Percentiles rank a stretch among this genome's conserved stretches.
These are phyloP conservation scores for Xylariaceae sp. DNA, from an alignment of 2,329 filamentous ascomycete species.

Conservation along the genomic window DNA sequence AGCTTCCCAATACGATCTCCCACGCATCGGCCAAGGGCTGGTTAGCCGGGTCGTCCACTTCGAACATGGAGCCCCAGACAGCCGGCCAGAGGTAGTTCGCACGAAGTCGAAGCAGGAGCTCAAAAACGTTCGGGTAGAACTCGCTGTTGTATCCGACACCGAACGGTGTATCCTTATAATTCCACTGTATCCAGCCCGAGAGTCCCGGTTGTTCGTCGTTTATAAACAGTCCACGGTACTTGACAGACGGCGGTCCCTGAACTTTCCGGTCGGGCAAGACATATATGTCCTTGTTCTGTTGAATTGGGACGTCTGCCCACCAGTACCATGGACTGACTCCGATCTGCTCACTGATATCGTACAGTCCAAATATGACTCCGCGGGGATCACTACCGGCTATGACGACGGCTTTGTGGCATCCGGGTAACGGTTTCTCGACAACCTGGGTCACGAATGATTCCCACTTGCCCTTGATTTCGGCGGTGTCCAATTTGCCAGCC, in stretches of 20 bases:
- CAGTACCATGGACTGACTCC: constrained; percentile 67
- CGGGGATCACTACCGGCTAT: constrained; percentile 59
- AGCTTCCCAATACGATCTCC: constrained; percentile 66
- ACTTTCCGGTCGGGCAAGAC: constrained; percentile 49
- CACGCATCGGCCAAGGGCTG: constrained; percentile 68
- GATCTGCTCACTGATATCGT: constrained; percentile 68
- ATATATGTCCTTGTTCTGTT: constrained; percentile 49
- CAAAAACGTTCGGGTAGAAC: constrained; percentile 66
- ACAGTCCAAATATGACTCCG: constrained; percentile 61
- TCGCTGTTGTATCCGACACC: constrained; percentile 49
- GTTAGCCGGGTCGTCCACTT: constrained; percentile 63
- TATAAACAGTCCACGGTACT: constrained; percentile 65
- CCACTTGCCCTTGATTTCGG: constrained; percentile 57
- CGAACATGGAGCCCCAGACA: constrained; percentile 66
- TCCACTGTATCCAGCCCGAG: constrained; percentile 56
- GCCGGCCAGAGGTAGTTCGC: constrained; percentile 75
- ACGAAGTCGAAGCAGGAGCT: constrained; percentile 61
- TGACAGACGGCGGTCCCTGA: constrained; percentile 56
- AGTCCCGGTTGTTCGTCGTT: constrained; percentile 65
- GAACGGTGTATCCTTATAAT: constrained; percentile 40
- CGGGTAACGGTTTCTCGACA: constrained; percentile 52
- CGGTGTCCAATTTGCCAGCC: constrained; percentile 52
- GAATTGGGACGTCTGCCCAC: constrained; percentile 58
- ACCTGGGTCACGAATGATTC: constrained; percentile 61
- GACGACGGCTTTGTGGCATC: constrained; percentile 54